Evolutionary conservation across 345 rosid species (phyloP), one percentile per base, ranked within the genome.

Genomic region (Populus simonii): DNA sequence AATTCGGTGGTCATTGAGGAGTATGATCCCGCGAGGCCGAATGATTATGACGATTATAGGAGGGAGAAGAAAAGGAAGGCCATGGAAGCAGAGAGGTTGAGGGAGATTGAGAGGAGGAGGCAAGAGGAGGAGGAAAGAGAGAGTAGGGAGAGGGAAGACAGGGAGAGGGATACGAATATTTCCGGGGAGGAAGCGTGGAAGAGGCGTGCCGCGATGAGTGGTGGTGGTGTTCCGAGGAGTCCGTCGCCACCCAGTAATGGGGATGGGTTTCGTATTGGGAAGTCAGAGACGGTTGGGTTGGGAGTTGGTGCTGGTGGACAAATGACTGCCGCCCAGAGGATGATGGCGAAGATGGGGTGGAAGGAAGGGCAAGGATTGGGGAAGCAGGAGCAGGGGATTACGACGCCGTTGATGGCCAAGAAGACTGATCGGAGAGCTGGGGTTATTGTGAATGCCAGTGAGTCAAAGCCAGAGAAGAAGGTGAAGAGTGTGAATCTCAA

Each of bases 311-410:
- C 96, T 0, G 99, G 99, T 23, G 99, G 99, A 49, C 97, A 96
- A 77, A 96, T 96, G 99, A 96, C 99, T n/a, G 98, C 99, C 0
- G 98, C 99, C 0, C 98, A 96, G 87, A 90, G 94, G 87, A 96
- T 96, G 99, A 96, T 96, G 99, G 99, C 97, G 1, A 96, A 93
- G 84, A 96, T 96, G 99, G 99, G 99, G 0, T 96, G 99, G 99
- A 96, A 94, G 84, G 91, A 94, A 25, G 99, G 99, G 53, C 99
- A 96, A 82, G 99, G 99, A 62, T 93, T 96, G 29, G 99, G 99
- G 74, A 96, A 89, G 72, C 88, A 80, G 80, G 98, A 96, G 87
- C 99, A 96, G 85, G 98, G 99, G 71, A 96, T 96, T 63, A 94
- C 97, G 0, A 93, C 98, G 1, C 99, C 99, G 0, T 90, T 96